phyloP scores from a whole-genome alignment of 768 basidiomycete species.

The Phlegmacium glaucopus region DNA sequence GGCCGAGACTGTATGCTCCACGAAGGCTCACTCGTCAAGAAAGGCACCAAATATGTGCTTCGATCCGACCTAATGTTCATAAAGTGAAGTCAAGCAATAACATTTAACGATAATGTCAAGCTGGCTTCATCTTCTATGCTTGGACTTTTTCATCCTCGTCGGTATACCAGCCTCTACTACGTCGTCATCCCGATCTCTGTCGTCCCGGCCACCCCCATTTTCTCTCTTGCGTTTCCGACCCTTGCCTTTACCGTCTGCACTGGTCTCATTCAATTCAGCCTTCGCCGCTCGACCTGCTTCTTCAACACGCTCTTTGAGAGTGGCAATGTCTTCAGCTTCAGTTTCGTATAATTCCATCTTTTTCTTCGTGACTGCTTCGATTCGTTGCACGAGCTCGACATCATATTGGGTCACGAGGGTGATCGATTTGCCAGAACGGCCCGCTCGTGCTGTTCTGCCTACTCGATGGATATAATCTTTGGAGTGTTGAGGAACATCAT shows the following conservation, averaged over 20 bases:
- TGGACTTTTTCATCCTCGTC: conserved; percentile 48
- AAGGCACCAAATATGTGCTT: conserved; percentile 69
- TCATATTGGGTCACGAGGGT: conserved; percentile 99
- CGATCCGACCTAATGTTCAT: conserved; percentile 73
- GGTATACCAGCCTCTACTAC: conserved; percentile 89
- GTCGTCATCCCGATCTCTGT: conserved; percentile 91
- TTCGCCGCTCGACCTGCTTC: conserved; percentile 80
- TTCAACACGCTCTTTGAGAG: conserved; percentile 84
- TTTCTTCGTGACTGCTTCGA: conserved; percentile 89
- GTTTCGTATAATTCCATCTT: conserved; percentile 88
- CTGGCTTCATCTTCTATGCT: conserved; percentile 29
- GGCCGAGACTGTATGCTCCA: conserved; percentile 72
- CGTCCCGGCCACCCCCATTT: conserved; percentile 58
- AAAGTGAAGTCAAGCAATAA: conserved; percentile 21
- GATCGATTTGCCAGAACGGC: conserved; percentile 94
- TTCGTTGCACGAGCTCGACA: conserved; percentile 92
- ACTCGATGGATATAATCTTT: conserved; percentile 99
- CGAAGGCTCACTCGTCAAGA: conserved; percentile 61
- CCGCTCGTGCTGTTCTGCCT: conserved; percentile 95
- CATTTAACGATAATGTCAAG: neutral
- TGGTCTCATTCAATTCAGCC: conserved; percentile 73
- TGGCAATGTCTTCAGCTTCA: conserved; percentile 83
- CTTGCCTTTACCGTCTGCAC: conserved; percentile 42
- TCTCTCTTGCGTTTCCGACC: conserved; percentile 40
- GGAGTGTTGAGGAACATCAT: conserved; percentile 95